A percentile compares a stretch with the other conserved stretches of the same genome.
These are phyloP conservation scores for Chernovozyma sophiae-reginae DNA, from an alignment of 1,139 yeast genomes.

Conservation along the genomic window DNA sequence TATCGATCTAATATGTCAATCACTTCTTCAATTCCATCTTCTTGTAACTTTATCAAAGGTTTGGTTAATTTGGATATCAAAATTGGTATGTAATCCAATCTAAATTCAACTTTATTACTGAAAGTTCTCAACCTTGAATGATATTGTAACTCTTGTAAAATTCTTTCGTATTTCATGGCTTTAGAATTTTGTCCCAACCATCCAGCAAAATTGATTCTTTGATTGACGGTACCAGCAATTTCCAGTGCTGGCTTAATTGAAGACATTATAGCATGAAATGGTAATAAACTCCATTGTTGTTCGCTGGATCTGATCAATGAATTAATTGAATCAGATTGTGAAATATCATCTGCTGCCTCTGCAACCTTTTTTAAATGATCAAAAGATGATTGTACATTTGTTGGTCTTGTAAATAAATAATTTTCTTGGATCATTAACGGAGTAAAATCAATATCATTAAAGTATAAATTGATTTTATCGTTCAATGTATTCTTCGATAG, in stretches of 20 bases:
- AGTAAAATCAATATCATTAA: conserved; percentile 91
- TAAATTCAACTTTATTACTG: conserved; percentile 69
- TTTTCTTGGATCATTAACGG: conserved; percentile 97
- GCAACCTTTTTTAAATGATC: conserved; percentile 64
- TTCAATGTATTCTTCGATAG: conserved; percentile 55
- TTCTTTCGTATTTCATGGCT: conserved; percentile 68
- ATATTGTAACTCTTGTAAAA: conserved; percentile 83
- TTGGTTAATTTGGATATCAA: conserved; percentile 50
- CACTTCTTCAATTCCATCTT: conserved; percentile 62
- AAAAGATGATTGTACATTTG: conserved; percentile 27
- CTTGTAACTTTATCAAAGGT: conserved; percentile 52
- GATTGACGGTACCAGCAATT: conserved; percentile 68
- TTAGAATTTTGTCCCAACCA: conserved; percentile 94
- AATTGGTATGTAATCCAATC: conserved; percentile 73
- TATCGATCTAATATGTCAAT: conserved; percentile 76
- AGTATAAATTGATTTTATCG: conserved; percentile 85
- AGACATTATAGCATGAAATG: conserved; percentile 86
- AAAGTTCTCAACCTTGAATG: conserved; percentile 80
- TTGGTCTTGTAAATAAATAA: conserved; percentile 66
- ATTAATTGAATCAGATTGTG: conserved; percentile 78
- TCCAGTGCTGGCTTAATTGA: conserved; percentile 76
- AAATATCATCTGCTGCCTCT: conserved; percentile 80
- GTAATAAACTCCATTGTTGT: conserved; percentile 94
- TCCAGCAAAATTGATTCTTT: conserved; percentile 73
- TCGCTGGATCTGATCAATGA: conserved; percentile 81